Conservation (phyloP, 2,329 filamentous ascomycete species). For the Alternaria viburni region DNA sequence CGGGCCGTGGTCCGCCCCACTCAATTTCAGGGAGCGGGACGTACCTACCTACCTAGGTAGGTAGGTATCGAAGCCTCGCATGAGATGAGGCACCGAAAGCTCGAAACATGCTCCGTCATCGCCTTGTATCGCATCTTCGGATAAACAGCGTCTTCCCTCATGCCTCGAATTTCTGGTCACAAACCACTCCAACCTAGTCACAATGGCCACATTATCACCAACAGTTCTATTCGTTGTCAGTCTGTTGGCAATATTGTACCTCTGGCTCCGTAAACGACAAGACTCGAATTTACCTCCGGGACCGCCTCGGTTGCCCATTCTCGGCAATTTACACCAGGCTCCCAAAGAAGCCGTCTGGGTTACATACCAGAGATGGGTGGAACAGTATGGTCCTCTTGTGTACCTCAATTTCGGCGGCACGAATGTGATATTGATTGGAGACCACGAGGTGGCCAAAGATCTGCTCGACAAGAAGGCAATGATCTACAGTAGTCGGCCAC, state of each 20-base stretch:
- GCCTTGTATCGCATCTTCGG: not conserved
- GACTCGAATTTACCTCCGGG: constrained; percentile 30
- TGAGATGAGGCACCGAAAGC: not conserved
- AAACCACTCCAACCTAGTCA: not conserved
- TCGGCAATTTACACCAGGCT: constrained; percentile 45
- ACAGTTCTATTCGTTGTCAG: not conserved
- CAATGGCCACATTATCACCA: not conserved
- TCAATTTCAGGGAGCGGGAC: not conserved
- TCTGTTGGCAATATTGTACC: not conserved
- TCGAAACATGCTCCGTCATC: not conserved
- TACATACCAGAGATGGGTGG: constrained; percentile 40
- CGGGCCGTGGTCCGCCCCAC: not conserved
- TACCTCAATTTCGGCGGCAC: constrained; percentile 38
- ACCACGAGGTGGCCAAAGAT: constrained; percentile 56
- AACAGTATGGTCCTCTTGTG: constrained; percentile 46
- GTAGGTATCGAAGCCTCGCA: not conserved
- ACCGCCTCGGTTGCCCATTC: constrained; percentile 35
- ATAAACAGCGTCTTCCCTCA: not conserved
- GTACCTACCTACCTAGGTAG: too few species aligned
- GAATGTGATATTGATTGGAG: constrained; percentile 52
- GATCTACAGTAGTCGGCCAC: constrained; percentile 54
- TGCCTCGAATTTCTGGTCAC: not conserved
- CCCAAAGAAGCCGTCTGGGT: constrained; percentile 28
- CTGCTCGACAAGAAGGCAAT: constrained; percentile 60
- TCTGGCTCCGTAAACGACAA: not conserved